These are phyloP conservation scores for Sugiyamaella novakii DNA, from an alignment of 1,139 yeast species.

Conservation along the genomic window DNA sequence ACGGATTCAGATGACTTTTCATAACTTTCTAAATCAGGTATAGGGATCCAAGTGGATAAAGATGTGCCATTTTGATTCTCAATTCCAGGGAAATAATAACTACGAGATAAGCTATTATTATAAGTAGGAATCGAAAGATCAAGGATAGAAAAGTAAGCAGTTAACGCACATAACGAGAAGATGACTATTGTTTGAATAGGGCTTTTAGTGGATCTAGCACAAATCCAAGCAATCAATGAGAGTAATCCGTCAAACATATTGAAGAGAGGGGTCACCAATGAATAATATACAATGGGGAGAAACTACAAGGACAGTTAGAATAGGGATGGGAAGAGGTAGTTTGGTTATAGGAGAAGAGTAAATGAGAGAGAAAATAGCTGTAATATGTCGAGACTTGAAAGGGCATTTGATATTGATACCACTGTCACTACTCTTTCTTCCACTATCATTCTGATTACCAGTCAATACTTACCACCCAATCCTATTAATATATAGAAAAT, in stretches of 20 bases:
- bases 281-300: conserved; percentile 10
- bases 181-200: conserved; percentile 88
- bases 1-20: neutral
- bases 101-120: conserved; percentile 22
- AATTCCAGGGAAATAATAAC: conserved; percentile 16
- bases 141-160: conserved; percentile 78
- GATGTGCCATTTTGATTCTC: conserved; percentile 6
- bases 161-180: conserved; percentile 73
- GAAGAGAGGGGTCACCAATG: conserved; percentile 1
- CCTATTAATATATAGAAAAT: neutral
- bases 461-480: conserved; percentile 5
- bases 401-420: neutral
- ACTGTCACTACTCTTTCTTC: too few relatives aligned
- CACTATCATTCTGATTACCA: neutral
- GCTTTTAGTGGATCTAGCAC: conserved; percentile 71
- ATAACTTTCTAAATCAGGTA: conserved; percentile 7
- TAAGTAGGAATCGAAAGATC: conserved; percentile 67
- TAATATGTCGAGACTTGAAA: too few relatives aligned
- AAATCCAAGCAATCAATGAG: conserved; percentile 42
- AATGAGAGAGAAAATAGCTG: too few relatives aligned
- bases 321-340: too few relatives aligned
- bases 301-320: neutral
- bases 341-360: too few relatives aligned
- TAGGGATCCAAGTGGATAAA: conserved; percentile 21
- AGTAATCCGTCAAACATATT: conserved; percentile 15